phyloP scores from a whole-genome alignment of 73 alveolate genomes.

The Durusdinium trenchii region DNA sequence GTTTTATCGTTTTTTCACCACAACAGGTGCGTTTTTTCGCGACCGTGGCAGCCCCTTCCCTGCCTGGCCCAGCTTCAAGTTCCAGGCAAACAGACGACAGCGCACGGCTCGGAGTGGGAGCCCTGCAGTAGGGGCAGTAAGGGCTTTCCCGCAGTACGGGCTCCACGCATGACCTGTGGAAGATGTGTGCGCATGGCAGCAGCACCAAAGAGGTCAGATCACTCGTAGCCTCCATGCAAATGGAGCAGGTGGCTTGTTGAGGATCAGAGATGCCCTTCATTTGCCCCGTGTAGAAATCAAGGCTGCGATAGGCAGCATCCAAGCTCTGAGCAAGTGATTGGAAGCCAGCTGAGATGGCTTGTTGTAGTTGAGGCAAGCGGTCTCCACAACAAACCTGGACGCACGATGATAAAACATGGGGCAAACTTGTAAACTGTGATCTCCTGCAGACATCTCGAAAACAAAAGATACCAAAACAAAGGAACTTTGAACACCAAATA shows the following conservation, averaged over 20 bases:
- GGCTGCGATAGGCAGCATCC: slow-evolving; percentile 28
- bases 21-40: no score
- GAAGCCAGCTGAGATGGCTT: slow-evolving; percentile 16
- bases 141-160: background rate
- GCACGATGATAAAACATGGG: background rate
- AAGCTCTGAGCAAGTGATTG: background rate
- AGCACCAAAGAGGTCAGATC: slow-evolving; percentile 39
- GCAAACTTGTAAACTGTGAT: background rate
- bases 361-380: background rate
- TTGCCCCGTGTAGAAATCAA: slow-evolving; percentile 60
- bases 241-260: background rate
- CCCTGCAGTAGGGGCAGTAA: slow-evolving; percentile 56
- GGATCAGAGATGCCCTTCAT: background rate
- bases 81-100: slow-evolving; percentile 61
- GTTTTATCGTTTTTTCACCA: no score
- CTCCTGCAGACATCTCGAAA: background rate
- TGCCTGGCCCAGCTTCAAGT: background rate
- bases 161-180: slow-evolving; percentile 29
- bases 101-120: background rate
- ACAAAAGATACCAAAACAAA: background rate
- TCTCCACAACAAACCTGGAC: background rate
- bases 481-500: background rate
- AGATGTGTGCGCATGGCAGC: slow-evolving; percentile 58
- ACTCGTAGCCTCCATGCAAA: background rate
- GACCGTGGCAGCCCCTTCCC: background rate